These are phyloP conservation scores for Coemansia sp. DNA, from an alignment of 192 early-diverging fungal genomes.

Conservation along the genomic window DNA sequence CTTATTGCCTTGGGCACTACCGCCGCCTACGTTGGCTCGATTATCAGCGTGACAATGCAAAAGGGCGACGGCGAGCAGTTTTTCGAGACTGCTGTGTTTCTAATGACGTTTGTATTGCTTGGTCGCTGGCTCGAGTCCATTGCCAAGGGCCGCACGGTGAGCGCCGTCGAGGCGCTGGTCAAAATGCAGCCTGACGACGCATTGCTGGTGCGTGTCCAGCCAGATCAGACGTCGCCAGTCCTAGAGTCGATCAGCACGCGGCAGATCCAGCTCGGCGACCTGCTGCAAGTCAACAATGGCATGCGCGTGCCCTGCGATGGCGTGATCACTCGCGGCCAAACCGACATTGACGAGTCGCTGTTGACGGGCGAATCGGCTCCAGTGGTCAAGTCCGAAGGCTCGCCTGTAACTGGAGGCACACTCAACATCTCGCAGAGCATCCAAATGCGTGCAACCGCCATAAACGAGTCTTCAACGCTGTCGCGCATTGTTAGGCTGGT, in stretches of 20 bases:
- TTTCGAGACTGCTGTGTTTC: slow-evolving; percentile 88
- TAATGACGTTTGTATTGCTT: slow-evolving; percentile 89
- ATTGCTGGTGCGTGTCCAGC: slow-evolving; percentile 14
- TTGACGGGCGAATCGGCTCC: slow-evolving; percentile 90
- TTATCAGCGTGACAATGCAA: slow-evolving; percentile 58
- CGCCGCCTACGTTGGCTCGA: slow-evolving; percentile 77
- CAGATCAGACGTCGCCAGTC: background rate
- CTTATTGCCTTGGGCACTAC: slow-evolving; percentile 84
- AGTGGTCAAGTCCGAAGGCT: slow-evolving; percentile 67
- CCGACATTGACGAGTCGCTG: slow-evolving; percentile 84
- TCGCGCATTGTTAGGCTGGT: slow-evolving; percentile 90
- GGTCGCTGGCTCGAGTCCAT: slow-evolving; percentile 90
- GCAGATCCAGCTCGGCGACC: slow-evolving; percentile 47
- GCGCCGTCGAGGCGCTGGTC: slow-evolving; percentile 76
- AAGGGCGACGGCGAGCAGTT: slow-evolving; percentile 69
- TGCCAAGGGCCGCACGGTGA: slow-evolving; percentile 82
- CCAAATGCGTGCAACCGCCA: slow-evolving; percentile 78
- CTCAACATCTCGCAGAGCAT: slow-evolving; percentile 80
- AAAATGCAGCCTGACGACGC: slow-evolving; percentile 54
- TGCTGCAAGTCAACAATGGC: slow-evolving; percentile 57
- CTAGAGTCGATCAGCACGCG: slow-evolving; percentile 28
- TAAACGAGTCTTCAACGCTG: slow-evolving; percentile 84
- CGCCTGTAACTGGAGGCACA: slow-evolving; percentile 84
- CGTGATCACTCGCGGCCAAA: slow-evolving; percentile 37
- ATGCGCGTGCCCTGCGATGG: slow-evolving; percentile 63